Evolutionary conservation across 345 rosid species (phyloP).

Genomic region (Sapria himalayana): DNA sequence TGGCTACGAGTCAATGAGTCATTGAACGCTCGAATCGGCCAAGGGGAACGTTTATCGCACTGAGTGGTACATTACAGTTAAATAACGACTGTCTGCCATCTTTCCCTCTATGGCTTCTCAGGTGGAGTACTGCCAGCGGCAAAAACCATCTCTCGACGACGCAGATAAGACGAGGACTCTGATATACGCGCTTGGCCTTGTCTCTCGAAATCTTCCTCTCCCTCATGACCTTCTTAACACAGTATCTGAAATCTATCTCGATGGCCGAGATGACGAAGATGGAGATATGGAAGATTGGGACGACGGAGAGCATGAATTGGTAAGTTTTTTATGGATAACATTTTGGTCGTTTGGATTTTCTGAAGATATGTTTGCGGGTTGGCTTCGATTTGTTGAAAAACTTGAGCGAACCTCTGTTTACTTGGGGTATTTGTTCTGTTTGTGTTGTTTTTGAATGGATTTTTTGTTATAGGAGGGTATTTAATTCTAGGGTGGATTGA

Average conservation of each 20-base stretch:
- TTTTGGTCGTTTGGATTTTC: constrained; percentile 5
- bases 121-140: constrained; percentile 23
- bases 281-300: constrained; percentile 7
- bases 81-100: too few relatives aligned
- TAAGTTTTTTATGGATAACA: constrained; percentile 8
- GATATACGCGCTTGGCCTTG: constrained; percentile 61
- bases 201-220: constrained; percentile 81
- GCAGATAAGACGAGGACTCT: constrained; percentile 43
- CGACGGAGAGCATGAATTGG: constrained; percentile 13
- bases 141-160: constrained; percentile 16
- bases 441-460: neutral
- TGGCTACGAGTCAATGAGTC: too few relatives aligned
- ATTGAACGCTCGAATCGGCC: too few relatives aligned
- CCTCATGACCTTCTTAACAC: constrained; percentile 45
- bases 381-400: constrained; percentile 3
- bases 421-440: constrained; percentile 1
- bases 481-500: too few relatives aligned
- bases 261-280: constrained; percentile 5
- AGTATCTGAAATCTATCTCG: constrained; percentile 54
- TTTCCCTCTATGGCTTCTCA: constrained; percentile 84
- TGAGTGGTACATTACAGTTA: too few relatives aligned
- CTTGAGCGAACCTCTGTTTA: constrained; percentile 4
- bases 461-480: neutral
- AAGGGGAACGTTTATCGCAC: too few relatives aligned
- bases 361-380: neutral